Percentiles rank a stretch among this genome's conserved stretches.
phyloP scores from a whole-genome alignment of 176 grass and related monocot species.

The Cocos nucifera region DNA sequence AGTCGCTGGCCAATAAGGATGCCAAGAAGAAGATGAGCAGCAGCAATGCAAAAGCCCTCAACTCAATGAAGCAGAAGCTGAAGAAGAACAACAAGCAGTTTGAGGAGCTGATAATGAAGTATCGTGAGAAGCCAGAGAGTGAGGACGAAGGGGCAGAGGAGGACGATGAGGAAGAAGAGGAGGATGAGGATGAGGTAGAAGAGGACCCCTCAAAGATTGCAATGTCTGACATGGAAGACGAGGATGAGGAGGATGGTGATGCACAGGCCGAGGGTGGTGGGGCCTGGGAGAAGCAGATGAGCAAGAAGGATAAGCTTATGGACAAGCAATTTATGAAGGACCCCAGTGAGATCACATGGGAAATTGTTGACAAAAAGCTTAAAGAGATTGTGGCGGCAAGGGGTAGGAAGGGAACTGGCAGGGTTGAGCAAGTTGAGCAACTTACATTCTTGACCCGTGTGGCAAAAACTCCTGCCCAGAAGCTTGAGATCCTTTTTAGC shows the following conservation, averaged over 20 bases:
- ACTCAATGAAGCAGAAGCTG: constrained; percentile 82
- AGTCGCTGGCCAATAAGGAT: constrained; percentile 89
- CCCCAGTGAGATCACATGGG: constrained; percentile 94
- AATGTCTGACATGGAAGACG: constrained; percentile 50
- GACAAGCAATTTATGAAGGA: constrained; percentile 86
- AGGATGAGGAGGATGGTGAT: constrained; percentile 10
- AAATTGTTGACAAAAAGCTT: constrained; percentile 77
- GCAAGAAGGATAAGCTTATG: constrained; percentile 69
- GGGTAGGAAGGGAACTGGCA: constrained; percentile 88
- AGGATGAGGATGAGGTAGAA: constrained; percentile 25
- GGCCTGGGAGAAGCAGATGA: constrained; percentile 33
- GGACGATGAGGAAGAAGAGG: constrained; percentile 29
- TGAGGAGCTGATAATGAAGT: constrained; percentile 59
- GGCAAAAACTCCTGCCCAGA: constrained; percentile 93
- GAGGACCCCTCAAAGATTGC: constrained; percentile 40
- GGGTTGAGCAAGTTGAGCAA: constrained; percentile 90
- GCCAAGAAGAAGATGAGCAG: constrained; percentile 99
- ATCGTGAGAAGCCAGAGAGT: constrained; percentile 49
- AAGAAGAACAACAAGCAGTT: constrained; percentile 98
- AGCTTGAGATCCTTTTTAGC: constrained; percentile 83
- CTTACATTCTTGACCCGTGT: constrained; percentile 78
- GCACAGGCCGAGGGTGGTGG: constrained; percentile 23
- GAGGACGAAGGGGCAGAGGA: constrained; percentile 52
- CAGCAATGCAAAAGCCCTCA: constrained; percentile 77
- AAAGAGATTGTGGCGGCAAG: constrained; percentile 86